These are phyloP conservation scores for Xylariaceae sp. DNA, from an alignment of 2,329 filamentous ascomycete species.

Conservation along the genomic window DNA sequence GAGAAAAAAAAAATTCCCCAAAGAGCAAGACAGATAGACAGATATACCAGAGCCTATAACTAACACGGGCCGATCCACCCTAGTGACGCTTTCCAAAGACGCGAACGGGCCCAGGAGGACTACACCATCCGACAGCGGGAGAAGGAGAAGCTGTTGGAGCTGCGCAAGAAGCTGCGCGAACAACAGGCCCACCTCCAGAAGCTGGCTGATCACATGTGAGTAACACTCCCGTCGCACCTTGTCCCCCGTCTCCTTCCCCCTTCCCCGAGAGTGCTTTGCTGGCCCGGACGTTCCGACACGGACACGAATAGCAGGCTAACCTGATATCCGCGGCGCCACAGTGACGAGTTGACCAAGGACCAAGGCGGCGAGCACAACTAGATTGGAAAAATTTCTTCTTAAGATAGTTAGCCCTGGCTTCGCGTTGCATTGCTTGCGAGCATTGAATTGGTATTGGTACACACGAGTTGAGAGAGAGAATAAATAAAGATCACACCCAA, in stretches of 20 bases:
- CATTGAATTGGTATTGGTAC: conserved; percentile 1
- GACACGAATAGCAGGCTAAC: background rate
- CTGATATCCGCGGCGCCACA: conserved; percentile 39
- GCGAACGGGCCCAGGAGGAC: conserved; percentile 86
- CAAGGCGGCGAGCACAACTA: conserved; percentile 70
- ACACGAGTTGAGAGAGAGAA: conserved; percentile 3
- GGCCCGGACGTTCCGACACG: too few species aligned
- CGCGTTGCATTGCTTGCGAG: too few species aligned
- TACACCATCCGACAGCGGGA: conserved; percentile 85
- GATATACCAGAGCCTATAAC: conserved; percentile 18
- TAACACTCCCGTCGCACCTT: conserved; percentile 19
- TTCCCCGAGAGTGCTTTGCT: background rate
- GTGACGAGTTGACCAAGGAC: conserved; percentile 75
- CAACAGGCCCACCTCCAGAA: conserved; percentile 84
- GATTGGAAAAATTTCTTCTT: conserved; percentile 4
- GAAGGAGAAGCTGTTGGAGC: conserved; percentile 81
- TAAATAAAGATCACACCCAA: too few species aligned
- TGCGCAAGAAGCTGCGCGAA: conserved; percentile 73
- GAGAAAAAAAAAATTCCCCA: too few species aligned
- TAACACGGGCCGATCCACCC: conserved; percentile 6
- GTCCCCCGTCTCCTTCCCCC: background rate
- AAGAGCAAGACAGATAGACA: background rate
- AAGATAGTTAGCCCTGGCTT: too few species aligned
- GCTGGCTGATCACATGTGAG: conserved; percentile 85
- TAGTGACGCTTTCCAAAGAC: conserved; percentile 90